These are phyloP conservation scores for Calonectria multiphialidica DNA, from an alignment of 2,329 filamentous ascomycete genomes.

Conservation along the genomic window DNA sequence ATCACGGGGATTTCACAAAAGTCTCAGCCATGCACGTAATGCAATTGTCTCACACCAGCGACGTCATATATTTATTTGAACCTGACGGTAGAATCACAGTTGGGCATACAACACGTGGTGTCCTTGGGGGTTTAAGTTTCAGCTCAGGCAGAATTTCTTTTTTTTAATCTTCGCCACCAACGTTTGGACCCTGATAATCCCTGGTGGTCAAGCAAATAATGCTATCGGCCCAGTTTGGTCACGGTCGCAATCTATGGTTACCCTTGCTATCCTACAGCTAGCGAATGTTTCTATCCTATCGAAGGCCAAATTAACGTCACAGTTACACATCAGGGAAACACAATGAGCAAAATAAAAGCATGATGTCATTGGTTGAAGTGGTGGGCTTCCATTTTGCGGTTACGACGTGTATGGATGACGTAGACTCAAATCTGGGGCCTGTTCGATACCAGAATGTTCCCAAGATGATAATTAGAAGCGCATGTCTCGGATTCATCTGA, in stretches of 20 bases:
- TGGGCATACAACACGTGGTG: not conserved
- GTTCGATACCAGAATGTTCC: not conserved
- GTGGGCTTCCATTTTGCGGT: not conserved
- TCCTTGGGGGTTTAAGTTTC: not conserved
- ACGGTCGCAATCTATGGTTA: not conserved
- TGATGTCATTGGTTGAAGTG: slow-evolving; percentile 10
- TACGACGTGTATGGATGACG: slow-evolving; percentile 1
- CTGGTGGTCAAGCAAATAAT: not conserved
- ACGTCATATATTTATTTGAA: not conserved
- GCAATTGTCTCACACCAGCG: not conserved
- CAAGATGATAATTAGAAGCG: not conserved
- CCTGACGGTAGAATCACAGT: no score
- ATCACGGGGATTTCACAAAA: not conserved
- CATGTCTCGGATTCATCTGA: not conserved
- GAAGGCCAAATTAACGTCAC: no score
- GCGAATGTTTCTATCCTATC: not conserved
- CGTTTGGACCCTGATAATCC: not conserved
- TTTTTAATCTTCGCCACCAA: not conserved
- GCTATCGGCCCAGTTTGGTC: not conserved
- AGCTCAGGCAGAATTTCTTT: not conserved
- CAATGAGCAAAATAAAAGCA: not conserved
- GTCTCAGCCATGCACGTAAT: not conserved
- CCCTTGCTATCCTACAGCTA: not conserved
- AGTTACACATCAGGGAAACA: not conserved
- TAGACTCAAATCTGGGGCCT: not conserved